phyloP scores from a whole-genome alignment of 805 yeast species.

The Metschnikowia kunwiensis region DNA sequence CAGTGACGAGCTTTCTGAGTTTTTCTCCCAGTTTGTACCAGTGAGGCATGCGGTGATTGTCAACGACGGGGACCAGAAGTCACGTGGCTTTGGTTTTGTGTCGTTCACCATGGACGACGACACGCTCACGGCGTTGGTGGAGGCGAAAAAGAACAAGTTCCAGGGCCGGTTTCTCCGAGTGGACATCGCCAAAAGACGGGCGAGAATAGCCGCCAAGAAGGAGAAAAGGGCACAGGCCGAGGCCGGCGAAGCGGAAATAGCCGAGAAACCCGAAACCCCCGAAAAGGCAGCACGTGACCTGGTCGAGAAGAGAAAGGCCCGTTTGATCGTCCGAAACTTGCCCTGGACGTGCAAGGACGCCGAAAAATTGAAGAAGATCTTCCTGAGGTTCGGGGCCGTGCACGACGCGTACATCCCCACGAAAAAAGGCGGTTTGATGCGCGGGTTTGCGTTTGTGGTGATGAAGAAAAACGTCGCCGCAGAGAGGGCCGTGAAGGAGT shows the following conservation, averaged over 20 bases:
- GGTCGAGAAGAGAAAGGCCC: slow-evolving; percentile 77
- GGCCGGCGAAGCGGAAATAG: slow-evolving; percentile 7
- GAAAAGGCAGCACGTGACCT: slow-evolving; percentile 24
- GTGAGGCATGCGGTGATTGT: slow-evolving; percentile 94
- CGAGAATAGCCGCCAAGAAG: slow-evolving; percentile 46
- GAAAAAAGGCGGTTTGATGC: slow-evolving; percentile 82
- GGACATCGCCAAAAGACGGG: slow-evolving; percentile 91
- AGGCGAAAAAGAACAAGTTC: slow-evolving; percentile 63
- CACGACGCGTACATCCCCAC: slow-evolving; percentile 87
- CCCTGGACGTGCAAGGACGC: slow-evolving; percentile 94
- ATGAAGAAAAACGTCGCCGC: slow-evolving; percentile 81
- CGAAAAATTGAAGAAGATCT: slow-evolving; percentile 62
- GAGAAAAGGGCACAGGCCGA: slow-evolving; percentile 5
- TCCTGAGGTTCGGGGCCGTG: slow-evolving; percentile 79
- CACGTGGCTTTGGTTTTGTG: slow-evolving; percentile 95
- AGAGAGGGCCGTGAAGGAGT: slow-evolving; percentile 71
- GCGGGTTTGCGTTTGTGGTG: slow-evolving; percentile 92
- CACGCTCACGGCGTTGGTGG: slow-evolving; percentile 67
- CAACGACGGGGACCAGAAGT: slow-evolving; percentile 66
- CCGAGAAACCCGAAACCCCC: slow-evolving; percentile 13
- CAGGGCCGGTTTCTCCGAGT: slow-evolving; percentile 65
- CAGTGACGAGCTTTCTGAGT: slow-evolving; percentile 75
- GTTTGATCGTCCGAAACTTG: slow-evolving; percentile 83
- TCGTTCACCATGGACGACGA: slow-evolving; percentile 85
- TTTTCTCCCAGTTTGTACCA: slow-evolving; percentile 89